Evolutionary conservation across 306 rosid species (phyloP), one percentile per base, ranked within the genome.

Genomic region (Quercus mongolica): DNA sequence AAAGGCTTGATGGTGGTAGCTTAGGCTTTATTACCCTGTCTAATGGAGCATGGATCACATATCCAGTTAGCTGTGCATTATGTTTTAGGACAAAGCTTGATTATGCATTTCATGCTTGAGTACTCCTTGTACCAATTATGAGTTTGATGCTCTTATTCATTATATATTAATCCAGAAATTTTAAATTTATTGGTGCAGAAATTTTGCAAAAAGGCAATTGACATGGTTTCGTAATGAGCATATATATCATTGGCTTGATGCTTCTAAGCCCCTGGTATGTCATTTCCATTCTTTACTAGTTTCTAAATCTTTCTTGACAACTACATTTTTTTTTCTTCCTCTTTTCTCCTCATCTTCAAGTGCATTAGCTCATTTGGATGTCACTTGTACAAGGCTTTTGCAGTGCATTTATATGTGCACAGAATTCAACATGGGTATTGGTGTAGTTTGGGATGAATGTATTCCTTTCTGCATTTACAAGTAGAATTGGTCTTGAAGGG

Each of bases 221-320:
- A 92, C 97, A 6, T 95, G 99, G 98, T 95, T 92, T 70, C 96
- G 96, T 31, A 95, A 91, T 62, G 98, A 95, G 85, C 67, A 21
- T 2, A 95, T 91, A 81, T 95, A 92, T 87, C 93, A 90, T 72
- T 95, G 99, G 99, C 94, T 95, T 76, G 94, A 92, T 82, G 98
- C 96, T 72, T 91, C 99, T 77, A 89, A 88, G 87, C 92, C 98
- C 78, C 81, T 86, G 98, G 93, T 95, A 91, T 74, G 88, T 52
- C 20, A 15, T 78, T 78, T 69, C 80, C 69, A 12, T 72, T 73
- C 77, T 80, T 6, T 26, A 56, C 69, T 23, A 56, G 51, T 59
- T 33, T 19, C n/a, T 57, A 69, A 62, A 73, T 38, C 77, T 77
- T 23, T 31, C 30, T 74, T 69, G 8, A 44, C 44, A 26, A 55